Conservation (phyloP, 768 basidiomycete genomes). For the Phylloporus arenicola region DNA sequence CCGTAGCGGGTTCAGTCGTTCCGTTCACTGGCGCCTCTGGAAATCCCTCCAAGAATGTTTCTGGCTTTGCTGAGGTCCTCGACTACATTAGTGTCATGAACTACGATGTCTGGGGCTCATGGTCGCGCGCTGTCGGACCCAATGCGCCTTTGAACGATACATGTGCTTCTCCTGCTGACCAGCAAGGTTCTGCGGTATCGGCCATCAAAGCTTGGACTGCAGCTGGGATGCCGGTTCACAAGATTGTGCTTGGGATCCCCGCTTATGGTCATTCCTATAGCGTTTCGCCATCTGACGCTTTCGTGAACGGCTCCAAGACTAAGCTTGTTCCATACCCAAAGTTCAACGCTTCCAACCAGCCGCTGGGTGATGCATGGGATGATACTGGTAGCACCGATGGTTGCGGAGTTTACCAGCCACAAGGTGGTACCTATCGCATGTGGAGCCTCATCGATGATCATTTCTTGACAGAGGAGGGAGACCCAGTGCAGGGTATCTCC, state of each 20-base stretch:
- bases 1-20: slow-evolving; percentile 59
- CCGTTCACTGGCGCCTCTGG: slow-evolving; percentile 63
- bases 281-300: slow-evolving; percentile 35
- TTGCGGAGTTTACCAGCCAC: slow-evolving; percentile 45
- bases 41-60: slow-evolving; percentile 60
- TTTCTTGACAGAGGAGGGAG: slow-evolving; percentile 38
- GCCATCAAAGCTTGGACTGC: slow-evolving; percentile 66
- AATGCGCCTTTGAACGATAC: slow-evolving; percentile 78
- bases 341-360: slow-evolving; percentile 42
- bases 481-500: slow-evolving; percentile 39
- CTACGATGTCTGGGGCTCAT: slow-evolving; percentile 57
- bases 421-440: slow-evolving; percentile 54
- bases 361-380: slow-evolving; percentile 56
- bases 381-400: slow-evolving; percentile 41
- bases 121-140: slow-evolving; percentile 59
- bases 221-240: slow-evolving; percentile 64
- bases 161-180: slow-evolving; percentile 56
- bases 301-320: slow-evolving; percentile 29
- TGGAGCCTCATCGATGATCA: slow-evolving; percentile 56
- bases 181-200: slow-evolving; percentile 67
- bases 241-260: slow-evolving; percentile 79
- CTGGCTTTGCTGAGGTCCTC: slow-evolving; percentile 63
- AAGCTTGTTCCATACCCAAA: slow-evolving; percentile 43
- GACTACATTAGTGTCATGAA: slow-evolving; percentile 63
- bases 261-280: slow-evolving; percentile 75